phyloP scores from a whole-genome alignment of 129 eudicot genomes.

The Escallonia herrerae region DNA sequence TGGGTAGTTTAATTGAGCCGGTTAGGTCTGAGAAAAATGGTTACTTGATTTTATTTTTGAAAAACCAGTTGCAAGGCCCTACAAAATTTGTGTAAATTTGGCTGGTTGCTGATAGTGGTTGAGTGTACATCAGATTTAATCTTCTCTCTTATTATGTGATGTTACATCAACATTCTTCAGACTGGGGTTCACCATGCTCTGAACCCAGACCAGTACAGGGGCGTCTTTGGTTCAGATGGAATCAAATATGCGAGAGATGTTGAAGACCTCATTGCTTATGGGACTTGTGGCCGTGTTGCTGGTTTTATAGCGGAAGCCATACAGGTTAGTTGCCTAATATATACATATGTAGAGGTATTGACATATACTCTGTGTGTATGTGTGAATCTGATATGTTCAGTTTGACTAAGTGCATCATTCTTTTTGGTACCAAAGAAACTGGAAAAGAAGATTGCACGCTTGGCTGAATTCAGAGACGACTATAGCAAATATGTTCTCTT shows the following conservation, averaged over 20 bases:
- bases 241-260: conserved; percentile 59
- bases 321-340: conserved; percentile 35
- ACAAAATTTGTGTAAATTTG: too few relatives aligned
- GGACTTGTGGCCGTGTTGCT: conserved; percentile 64
- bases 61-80: too few relatives aligned
- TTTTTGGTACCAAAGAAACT: too few relatives aligned
- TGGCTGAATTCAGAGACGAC: too few relatives aligned
- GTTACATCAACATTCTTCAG: conserved; percentile 26
- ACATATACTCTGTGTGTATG: not conserved
- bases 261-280: conserved; percentile 52
- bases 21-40: too few relatives aligned
- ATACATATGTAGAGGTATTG: not conserved
- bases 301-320: conserved; percentile 70
- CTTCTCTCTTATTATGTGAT: not conserved
- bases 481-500: not conserved
- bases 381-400: not conserved
- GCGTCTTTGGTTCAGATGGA: conserved; percentile 68
- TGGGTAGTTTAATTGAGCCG: too few relatives aligned
- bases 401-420: too few relatives aligned
- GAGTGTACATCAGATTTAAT: too few relatives aligned
- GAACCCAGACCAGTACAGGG: conserved; percentile 77
- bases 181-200: conserved; percentile 65
- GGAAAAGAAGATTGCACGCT: too few relatives aligned
- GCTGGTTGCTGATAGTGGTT: too few relatives aligned
- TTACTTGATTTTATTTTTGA: too few relatives aligned